A percentile compares a stretch with the other conserved stretches of the same genome.
These are phyloP conservation scores for Diaporthe australafricana DNA, from an alignment of 2,329 filamentous ascomycete species.

Conservation along the genomic window DNA sequence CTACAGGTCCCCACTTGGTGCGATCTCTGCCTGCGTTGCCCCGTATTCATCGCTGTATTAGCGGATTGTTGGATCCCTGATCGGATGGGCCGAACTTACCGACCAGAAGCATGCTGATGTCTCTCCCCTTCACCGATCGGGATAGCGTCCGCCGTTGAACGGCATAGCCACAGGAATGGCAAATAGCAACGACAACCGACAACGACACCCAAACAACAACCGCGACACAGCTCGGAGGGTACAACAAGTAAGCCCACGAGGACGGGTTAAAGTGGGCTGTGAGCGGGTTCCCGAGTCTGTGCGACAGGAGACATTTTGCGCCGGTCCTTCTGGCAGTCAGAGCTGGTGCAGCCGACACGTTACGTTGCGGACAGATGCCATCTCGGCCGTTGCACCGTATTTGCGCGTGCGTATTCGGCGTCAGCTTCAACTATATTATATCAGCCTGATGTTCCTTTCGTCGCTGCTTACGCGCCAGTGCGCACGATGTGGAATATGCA, in stretches of 20 bases:
- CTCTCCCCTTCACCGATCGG: neutral
- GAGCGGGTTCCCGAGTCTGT: neutral
- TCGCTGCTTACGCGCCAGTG: neutral
- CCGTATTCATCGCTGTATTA: neutral
- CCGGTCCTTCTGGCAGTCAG: neutral
- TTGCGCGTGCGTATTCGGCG: neutral
- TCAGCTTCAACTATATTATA: neutral
- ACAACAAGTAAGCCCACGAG: no score
- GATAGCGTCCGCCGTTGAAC: slow-evolving; percentile 15
- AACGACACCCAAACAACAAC: neutral
- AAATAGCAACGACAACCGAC: neutral
- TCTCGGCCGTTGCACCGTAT: neutral
- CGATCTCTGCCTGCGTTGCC: neutral
- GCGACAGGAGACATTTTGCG: neutral
- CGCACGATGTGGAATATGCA: neutral
- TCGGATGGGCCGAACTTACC: slow-evolving; percentile 20
- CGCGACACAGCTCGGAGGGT: neutral
- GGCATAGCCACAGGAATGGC: neutral
- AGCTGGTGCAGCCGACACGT: neutral
- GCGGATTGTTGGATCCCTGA: neutral
- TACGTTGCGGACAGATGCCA: neutral
- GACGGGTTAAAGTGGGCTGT: neutral
- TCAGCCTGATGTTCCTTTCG: neutral
- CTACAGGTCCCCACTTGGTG: slow-evolving; percentile 10
- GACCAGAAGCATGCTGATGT: neutral